These are phyloP conservation scores for Excoecaria cochinchinensis DNA, from an alignment of 345 rosid genomes.

Conservation along the genomic window DNA sequence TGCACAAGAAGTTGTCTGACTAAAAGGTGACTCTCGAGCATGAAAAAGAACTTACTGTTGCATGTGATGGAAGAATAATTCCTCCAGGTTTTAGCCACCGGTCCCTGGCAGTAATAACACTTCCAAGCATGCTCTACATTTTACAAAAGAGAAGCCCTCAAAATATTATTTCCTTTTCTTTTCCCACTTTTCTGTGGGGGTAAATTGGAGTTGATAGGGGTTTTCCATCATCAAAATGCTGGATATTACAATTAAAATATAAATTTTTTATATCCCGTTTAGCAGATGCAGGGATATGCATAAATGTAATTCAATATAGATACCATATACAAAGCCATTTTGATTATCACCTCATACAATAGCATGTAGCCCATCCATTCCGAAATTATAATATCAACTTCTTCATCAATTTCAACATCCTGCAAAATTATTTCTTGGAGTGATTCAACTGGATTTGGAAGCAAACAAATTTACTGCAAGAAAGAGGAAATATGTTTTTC, in stretches of 20 bases:
- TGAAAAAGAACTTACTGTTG: slow-evolving; percentile 52
- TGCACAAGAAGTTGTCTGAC: not conserved
- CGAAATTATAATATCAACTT: slow-evolving; percentile 92
- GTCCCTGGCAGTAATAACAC: slow-evolving; percentile 95
- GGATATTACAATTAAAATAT: not conserved
- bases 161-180: not conserved
- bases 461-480: not conserved
- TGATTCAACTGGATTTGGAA: slow-evolving; percentile 12
- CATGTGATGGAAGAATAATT: slow-evolving; percentile 88
- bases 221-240: not conserved
- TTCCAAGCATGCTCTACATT: slow-evolving; percentile 92
- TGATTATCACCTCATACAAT: slow-evolving; percentile 73
- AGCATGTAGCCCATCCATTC: slow-evolving; percentile 99
- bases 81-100: slow-evolving; percentile 95
- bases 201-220: not conserved
- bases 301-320: not conserved
- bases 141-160: not conserved
- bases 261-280: not conserved
- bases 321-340: slow-evolving; percentile 17
- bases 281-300: not conserved
- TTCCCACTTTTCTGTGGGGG: not conserved
- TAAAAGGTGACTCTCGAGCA: not conserved
- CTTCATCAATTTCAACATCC: slow-evolving; percentile 96
- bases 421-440: slow-evolving; percentile 27
- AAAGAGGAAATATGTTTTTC: not conserved